Evolutionary conservation across 208 protist species (phyloP).

Genomic region (Acanthamoeba culbertsoni): DNA sequence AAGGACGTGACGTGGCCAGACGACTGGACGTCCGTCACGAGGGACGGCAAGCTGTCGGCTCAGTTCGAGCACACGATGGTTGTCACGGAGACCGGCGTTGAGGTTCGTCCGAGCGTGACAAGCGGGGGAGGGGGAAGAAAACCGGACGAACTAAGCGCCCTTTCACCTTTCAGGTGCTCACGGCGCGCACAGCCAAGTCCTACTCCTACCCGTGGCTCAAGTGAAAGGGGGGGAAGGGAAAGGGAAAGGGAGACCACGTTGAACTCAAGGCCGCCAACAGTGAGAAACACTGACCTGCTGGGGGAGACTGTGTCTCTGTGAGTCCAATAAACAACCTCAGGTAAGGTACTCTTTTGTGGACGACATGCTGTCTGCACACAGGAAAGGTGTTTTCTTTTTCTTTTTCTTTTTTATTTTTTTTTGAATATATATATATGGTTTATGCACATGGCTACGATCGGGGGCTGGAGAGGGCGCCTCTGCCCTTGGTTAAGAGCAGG

Average conservation of each 20-base stretch:
- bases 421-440: neutral
- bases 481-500: neutral
- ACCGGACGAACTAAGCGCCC: neutral
- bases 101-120: too few species aligned
- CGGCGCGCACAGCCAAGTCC: neutral
- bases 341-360: too few species aligned
- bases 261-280: too few species aligned
- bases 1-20: slow-evolving; percentile 93
- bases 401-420: neutral
- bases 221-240: too few species aligned
- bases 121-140: too few species aligned
- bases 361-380: too few species aligned
- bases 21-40: slow-evolving; percentile 95
- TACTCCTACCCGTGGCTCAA: slow-evolving; percentile 55
- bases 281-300: too few species aligned
- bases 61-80: slow-evolving; percentile 99
- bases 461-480: neutral
- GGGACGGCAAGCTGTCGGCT: slow-evolving; percentile 94
- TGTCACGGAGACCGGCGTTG: slow-evolving; percentile 88
- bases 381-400: neutral
- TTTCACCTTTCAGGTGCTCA: slow-evolving; percentile 1
- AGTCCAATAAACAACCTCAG: too few species aligned
- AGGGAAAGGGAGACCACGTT: too few species aligned
- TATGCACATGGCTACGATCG: neutral
- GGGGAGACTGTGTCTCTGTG: too few species aligned